Base-by-base conservation (phyloP, 2,329 filamentous ascomycete species). In the Fusarium nisikadoi region DNA sequence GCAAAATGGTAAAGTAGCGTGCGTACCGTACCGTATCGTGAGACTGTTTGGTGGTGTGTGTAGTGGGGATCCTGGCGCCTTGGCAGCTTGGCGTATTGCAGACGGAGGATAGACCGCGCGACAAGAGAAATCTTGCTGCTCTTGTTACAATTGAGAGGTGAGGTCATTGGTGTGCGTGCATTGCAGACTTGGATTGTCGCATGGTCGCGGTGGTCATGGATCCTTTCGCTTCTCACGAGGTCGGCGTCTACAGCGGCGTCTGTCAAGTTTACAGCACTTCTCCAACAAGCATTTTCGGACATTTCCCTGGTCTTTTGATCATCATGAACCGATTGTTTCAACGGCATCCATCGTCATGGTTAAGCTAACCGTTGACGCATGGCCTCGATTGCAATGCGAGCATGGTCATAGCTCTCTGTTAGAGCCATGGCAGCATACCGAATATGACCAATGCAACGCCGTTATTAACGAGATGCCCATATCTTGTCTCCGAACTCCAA, bases 91-190 rank as follows among this genome's bases (percentile, higher is more conserved):
- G 65, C 70, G 45, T 29, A 29, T 39, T 55, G 55, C 43, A 57
- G 57, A 39, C 33, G 60, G 56, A 45, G 36, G 53, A 43, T 53
- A 58, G 38, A 50, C 38, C 62, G 25, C 47, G 46, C 46, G 63
- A 61, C 45, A 68, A 57, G 55, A 70, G 54, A 68, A 64, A 63
- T 60, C 64, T 66, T 63, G 65, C 66, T 47, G 42, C 39, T 47
- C 54, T 35, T 59, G 39, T 50, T 25, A 33, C 23, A 33, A 45
- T 63, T 72, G 66, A 72, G 73, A 76, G 64, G 73, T 75, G 75
- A 76, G 73, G 73, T 76, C 75, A 76, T 76, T 71, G 58, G 65
- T 54, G 61, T 69, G 46, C 56, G 61, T 69, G 46, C 56, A 74
- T 67, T 59, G 66, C 66, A 64, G 43, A 59, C 31, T 49, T 56